Percentiles rank a stretch among this genome's conserved stretches.
Evolutionary conservation across 1,139 yeast genomes (phyloP).

Genomic region (Magnusiomyces tetraspermus): DNA sequence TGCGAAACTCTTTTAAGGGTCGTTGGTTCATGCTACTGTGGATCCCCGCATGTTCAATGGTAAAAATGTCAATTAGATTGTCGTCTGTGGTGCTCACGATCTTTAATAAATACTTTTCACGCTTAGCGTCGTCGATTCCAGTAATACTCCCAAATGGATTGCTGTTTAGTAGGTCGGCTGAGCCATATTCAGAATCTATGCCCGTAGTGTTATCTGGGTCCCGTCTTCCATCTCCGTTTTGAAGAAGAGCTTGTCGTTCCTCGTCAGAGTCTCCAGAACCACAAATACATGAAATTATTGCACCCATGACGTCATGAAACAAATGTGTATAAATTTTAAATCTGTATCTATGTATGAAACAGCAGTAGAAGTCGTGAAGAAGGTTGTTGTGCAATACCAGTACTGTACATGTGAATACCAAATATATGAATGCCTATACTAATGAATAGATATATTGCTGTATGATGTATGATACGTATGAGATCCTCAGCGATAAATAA

Average conservation of each 20-base stretch:
- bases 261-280: background rate
- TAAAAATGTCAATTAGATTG: constrained; percentile 22
- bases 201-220: background rate
- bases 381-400: too few species aligned
- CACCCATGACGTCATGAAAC: too few species aligned
- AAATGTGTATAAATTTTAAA: too few species aligned
- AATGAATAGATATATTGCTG: too few species aligned
- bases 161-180: background rate
- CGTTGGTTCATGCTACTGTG: background rate
- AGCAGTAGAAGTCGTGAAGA: too few species aligned
- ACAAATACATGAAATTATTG: background rate
- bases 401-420: too few species aligned
- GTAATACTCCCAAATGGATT: background rate
- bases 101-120: constrained; percentile 19
- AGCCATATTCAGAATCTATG: background rate
- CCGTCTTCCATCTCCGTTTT: background rate
- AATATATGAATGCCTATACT: too few species aligned
- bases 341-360: too few species aligned
- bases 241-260: background rate
- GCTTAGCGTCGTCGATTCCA: constrained; percentile 7
- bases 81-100: constrained; percentile 23
- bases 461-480: too few species aligned
- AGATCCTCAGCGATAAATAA: too few species aligned
- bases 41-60: constrained; percentile 17
- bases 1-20: background rate